Conservation (phyloP, 1,284 basidiomycete genomes). For the Peniophora sp. region DNA sequence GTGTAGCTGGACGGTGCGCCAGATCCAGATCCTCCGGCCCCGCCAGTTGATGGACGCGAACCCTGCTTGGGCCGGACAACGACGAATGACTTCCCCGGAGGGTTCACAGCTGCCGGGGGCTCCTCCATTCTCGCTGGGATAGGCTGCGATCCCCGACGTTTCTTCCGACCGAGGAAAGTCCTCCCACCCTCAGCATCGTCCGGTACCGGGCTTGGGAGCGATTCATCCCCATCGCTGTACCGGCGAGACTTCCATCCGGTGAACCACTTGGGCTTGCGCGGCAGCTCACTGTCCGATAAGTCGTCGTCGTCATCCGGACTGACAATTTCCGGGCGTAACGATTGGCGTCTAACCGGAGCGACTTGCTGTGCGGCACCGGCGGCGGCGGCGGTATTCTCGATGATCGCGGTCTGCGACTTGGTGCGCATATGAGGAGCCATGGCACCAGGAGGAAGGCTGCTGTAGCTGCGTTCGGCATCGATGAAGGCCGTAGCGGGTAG, state of each 20-base stretch:
- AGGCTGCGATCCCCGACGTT: conserved; percentile 26
- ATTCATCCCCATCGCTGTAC: conserved; percentile 44
- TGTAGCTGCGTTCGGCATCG: conserved; percentile 19
- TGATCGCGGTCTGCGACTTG: conserved; percentile 74
- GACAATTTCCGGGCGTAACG: conserved; percentile 8
- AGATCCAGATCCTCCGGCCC: conserved; percentile 5
- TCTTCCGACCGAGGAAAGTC: conserved; percentile 57
- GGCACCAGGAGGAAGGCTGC: conserved; percentile 50
- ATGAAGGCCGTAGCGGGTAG: conserved; percentile 48
- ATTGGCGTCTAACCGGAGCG: conserved; percentile 8
- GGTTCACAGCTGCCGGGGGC: conserved; percentile 7
- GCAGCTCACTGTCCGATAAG: conserved; percentile 15
- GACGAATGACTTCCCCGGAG: conserved; percentile 24
- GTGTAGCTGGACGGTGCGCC: conserved; percentile 1
- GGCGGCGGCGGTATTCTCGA: conserved; percentile 46
- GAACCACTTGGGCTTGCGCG: conserved; percentile 60
- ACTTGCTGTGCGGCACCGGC: conserved; percentile 12
- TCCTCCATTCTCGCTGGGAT: conserved; percentile 2
- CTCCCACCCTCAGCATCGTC: conserved; percentile 13
- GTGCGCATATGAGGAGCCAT: conserved; percentile 65
- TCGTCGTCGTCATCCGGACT: conserved; percentile 14
- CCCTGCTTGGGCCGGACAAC: conserved; percentile 22
- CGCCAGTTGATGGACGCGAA: conserved; percentile 6
- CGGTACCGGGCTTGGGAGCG: conserved; percentile 15
- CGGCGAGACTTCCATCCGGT: conserved; percentile 50